Percentiles rank a stretch among this genome's conserved stretches.
Evolutionary conservation across 2,329 filamentous ascomycete species (phyloP).

Genomic region (Claviceps pazoutovae): DNA sequence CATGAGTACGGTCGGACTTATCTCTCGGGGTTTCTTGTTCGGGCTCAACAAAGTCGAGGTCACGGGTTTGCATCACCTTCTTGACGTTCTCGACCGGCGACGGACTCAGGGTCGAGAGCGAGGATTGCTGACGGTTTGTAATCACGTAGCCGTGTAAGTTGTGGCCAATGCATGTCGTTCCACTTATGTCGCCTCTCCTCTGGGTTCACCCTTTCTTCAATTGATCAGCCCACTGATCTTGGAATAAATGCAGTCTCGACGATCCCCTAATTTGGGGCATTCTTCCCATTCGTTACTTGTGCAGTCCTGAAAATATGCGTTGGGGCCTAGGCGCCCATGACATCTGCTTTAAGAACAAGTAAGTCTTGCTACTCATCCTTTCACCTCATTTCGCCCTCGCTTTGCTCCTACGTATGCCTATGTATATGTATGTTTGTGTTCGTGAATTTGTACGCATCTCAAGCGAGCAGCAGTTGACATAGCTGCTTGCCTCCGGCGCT

Average conservation of each 20-base stretch:
- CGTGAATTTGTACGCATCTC: not conserved
- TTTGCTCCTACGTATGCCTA: too few species aligned
- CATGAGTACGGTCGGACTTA: slow-evolving; percentile 57
- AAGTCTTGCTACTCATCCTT: slow-evolving; percentile 12
- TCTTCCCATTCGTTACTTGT: slow-evolving; percentile 59
- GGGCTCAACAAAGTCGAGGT: slow-evolving; percentile 63
- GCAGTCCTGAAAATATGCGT: slow-evolving; percentile 61
- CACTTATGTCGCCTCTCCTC: not conserved
- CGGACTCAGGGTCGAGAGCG: slow-evolving; percentile 49
- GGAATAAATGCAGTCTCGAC: slow-evolving; percentile 50
- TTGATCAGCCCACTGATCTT: not conserved
- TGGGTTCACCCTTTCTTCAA: not conserved
- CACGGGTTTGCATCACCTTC: slow-evolving; percentile 60
- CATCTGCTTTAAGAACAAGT: slow-evolving; percentile 86
- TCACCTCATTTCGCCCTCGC: not conserved
- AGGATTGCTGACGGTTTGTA: slow-evolving; percentile 63
- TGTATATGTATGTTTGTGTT: too few species aligned
- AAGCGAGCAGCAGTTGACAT: not conserved
- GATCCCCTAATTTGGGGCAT: slow-evolving; percentile 92
- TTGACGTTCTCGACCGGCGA: slow-evolving; percentile 61
- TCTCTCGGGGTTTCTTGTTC: slow-evolving; percentile 64
- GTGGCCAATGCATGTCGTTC: not conserved
- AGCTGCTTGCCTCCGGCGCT: not conserved
- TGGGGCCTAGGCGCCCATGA: slow-evolving; percentile 91
- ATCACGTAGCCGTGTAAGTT: slow-evolving; percentile 26